Evolutionary conservation across 306 rosid species (phyloP).

Genomic region (Lithocarpus polystachyus): DNA sequence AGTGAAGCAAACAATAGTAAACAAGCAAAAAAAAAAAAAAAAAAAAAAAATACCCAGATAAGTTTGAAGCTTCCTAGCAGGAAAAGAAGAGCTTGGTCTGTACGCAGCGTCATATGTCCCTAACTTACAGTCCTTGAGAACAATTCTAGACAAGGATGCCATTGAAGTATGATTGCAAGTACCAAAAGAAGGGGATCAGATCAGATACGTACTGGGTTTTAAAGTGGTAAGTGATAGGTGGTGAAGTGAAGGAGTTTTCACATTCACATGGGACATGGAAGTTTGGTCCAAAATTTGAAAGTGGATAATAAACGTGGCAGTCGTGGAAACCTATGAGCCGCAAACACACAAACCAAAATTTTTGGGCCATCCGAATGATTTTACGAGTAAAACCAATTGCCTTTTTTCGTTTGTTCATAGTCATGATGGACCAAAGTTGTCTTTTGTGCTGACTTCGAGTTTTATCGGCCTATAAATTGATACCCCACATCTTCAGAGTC

Average conservation of each 20-base stretch:
- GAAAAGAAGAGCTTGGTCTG: slow-evolving; percentile 24
- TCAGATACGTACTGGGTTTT: not conserved
- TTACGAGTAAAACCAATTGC: not conserved
- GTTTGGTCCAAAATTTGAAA: not conserved
- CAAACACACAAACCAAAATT: not conserved
- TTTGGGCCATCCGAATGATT: slow-evolving; percentile 20
- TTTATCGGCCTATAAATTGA: not conserved
- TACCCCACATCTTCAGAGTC: no score
- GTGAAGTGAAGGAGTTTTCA: not conserved
- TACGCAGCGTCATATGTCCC: slow-evolving; percentile 24
- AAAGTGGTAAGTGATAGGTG: not conserved
- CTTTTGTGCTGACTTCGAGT: not conserved
- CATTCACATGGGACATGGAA: not conserved
- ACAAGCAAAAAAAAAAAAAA: not conserved
- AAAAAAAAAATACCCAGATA: slow-evolving; percentile 48
- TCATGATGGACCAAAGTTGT: not conserved
- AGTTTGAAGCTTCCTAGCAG: slow-evolving; percentile 28
- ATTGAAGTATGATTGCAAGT: slow-evolving; percentile 21
- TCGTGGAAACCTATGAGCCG: slow-evolving; percentile 41
- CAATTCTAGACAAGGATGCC: slow-evolving; percentile 57
- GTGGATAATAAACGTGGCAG: slow-evolving; percentile 16
- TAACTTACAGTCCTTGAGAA: slow-evolving; percentile 43
- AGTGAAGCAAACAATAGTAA: not conserved
- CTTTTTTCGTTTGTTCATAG: no score
- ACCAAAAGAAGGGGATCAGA: not conserved